These are phyloP conservation scores for Trichoderma koningiopsis DNA, from an alignment of 2,329 filamentous ascomycete genomes.

Conservation along the genomic window DNA sequence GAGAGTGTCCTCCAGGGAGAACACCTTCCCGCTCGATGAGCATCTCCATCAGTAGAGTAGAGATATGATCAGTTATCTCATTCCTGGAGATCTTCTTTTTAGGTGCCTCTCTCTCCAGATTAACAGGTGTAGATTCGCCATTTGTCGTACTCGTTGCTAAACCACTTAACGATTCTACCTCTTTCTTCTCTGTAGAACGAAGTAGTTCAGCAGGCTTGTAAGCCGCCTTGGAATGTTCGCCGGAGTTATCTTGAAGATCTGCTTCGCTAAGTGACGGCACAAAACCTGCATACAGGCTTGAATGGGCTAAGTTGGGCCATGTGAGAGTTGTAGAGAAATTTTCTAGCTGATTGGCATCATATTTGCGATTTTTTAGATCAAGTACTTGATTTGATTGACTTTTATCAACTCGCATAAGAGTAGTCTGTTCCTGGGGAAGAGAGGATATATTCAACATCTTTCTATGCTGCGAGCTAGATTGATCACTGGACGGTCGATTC, in stretches of 20 bases:
- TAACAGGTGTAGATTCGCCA: not conserved
- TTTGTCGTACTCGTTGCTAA: not conserved
- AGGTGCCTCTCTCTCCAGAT: not conserved
- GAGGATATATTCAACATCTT: not conserved
- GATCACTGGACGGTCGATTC: not conserved
- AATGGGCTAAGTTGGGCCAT: not conserved
- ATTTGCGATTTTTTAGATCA: conserved; percentile 8
- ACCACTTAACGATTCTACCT: not conserved
- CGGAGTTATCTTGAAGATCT: not conserved
- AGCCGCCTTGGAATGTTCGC: not conserved
- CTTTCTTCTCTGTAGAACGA: not conserved
- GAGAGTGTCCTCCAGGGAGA: conserved; percentile 53
- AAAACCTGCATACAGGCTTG: not conserved
- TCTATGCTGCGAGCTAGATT: not conserved
- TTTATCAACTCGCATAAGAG: not conserved
- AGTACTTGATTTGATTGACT: not conserved
- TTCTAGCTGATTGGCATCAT: not conserved
- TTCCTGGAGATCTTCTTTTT: not conserved
- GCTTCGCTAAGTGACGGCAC: not conserved
- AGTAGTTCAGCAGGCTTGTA: not conserved
- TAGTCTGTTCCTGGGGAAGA: not conserved
- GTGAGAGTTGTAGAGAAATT: not conserved
- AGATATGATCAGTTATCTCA: conserved; percentile 30
- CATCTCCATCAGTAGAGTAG: conserved; percentile 35
- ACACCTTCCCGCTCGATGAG: conserved; percentile 45